Evolutionary conservation across 108 stramenopile species (phyloP), one percentile per base, ranked within the genome.

Genomic region (Ochromonas danica): DNA sequence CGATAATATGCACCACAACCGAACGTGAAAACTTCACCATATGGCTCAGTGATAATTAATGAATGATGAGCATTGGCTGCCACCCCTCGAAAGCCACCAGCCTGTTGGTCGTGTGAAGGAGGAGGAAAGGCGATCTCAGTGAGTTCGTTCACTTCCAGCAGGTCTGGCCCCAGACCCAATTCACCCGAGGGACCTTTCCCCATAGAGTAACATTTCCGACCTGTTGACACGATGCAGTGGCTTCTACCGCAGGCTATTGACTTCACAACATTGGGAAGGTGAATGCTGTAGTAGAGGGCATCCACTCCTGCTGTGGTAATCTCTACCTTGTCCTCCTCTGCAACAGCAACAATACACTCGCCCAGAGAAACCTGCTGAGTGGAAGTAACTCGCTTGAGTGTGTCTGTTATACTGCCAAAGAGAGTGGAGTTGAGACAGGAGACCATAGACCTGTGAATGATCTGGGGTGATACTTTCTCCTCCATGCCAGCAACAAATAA

Each of bases 1-100:
- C 51, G 51, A 57, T 57, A 57, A 57, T 17, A 57, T 57, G 51
- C 51, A 57, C 51, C 51, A 57, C 51, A 57, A 57, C 51, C 51
- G 22, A 57, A 57, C 22, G 51, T 57, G 51, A 17, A 57, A 10
- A 57, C 17, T 10, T 57, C 51, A 17, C 51, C 51, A 57, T 57
- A 22, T 57, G 51, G 51, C 10, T 57, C 17, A 17, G 51, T 57
- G 51, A 57, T 22, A 57, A 57, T 57, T 10, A 10, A 57, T 10
- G 51, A 57, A 22, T 57, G 51, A 22, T 17, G 22, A 22, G 10
- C 51, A 22, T 22, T 57, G 51, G 22, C 51, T 10, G 51, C 10
- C 10, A 57, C 22, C 17, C 51, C 22, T 22, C 51, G 10, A 10
- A 22, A 22, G 10, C 17, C 22, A 17, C 22, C 51, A 17, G 17